Conservation (phyloP, 257 asterid genomes). For the Jacaranda mimosifolia region DNA sequence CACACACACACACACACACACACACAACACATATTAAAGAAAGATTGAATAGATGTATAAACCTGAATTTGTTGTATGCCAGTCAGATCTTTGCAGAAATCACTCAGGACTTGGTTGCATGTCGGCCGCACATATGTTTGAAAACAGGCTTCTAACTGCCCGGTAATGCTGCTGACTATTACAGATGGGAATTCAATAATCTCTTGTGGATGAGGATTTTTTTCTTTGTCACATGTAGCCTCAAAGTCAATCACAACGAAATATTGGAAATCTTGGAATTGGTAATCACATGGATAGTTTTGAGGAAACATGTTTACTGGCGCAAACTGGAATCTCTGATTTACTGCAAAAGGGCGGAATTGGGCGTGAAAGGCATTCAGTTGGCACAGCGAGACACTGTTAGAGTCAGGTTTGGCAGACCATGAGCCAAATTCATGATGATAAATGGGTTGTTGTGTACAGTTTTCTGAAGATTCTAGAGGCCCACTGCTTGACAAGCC, state of each 20-base stretch:
- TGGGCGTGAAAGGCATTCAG: constrained; percentile 62
- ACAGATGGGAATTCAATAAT: constrained; percentile 97
- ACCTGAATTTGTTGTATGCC: constrained; percentile 98
- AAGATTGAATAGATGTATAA: constrained; percentile 13
- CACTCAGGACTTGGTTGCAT: constrained; percentile 72
- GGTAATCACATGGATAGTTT: constrained; percentile 54
- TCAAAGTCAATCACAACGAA: constrained; percentile 91
- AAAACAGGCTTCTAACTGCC: constrained; percentile 81
- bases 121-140: constrained; percentile 91
- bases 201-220: constrained; percentile 86
- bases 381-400: constrained; percentile 46
- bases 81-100: constrained; percentile 94
- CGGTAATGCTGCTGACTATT: constrained; percentile 75
- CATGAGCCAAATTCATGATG: constrained; percentile 57
- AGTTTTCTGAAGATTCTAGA: constrained; percentile 55
- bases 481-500: constrained; percentile 49
- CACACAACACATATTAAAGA: background rate
- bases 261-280: constrained; percentile 74
- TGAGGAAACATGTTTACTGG: constrained; percentile 58
- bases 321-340: constrained; percentile 61
- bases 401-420: constrained; percentile 60
- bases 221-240: constrained; percentile 91
- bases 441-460: constrained; percentile 42
- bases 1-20: constrained; percentile 1
- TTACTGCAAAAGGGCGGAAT: constrained; percentile 58